Base-by-base conservation (phyloP, 495 filamentous ascomycete genomes). In the Cryomyces minteri region DNA sequence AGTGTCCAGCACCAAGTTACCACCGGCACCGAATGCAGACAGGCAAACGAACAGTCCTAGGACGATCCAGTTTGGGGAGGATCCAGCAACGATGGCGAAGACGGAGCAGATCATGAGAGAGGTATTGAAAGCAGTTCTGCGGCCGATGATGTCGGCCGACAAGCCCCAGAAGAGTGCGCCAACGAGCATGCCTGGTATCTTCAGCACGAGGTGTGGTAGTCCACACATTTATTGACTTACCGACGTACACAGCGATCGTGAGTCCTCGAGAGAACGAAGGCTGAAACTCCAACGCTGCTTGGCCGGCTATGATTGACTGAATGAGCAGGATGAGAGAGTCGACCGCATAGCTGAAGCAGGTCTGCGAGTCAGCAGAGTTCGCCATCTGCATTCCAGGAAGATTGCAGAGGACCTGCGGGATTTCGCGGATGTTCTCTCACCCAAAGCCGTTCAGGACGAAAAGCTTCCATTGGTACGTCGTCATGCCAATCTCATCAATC, bases 401-500 rank as follows among this genome's bases (percentile, higher is more conserved):
- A 10, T 45, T 45, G 5, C n/a, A 29, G 18, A 25, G 18, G 18
- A 25, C 18, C 18, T 25, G 18, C 18, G 18, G 18, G 2, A 25
- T 25, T 25, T 25, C 18, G 18, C 2, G 18, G 18, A 25, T 25
- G 2, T 25, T 25, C 18, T 25, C 61, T 58, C 67, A 79, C 67
- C 77, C 77, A 57, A 82, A 82, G 30, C 79, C 79, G 48, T 80
- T 73, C 25, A 74, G 57, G 42, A 65, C 57, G 53, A 84, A 84
- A 4, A 84, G 64, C 59, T 81, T 79, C 66, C 67, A 72, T 40
- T 84, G 80, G 52, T 79, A 79, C 30, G 57, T 52, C 0, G 78
- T 82, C 59, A 77, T 79, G 6, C 80, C 78, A 52, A 84, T 82
- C 50, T 82, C 74, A 54, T 84, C 77, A 48, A 84, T 82, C 52